Conservation (phyloP, 2,329 filamentous ascomycete genomes). For the Myriosclerotinia duriaeana region DNA sequence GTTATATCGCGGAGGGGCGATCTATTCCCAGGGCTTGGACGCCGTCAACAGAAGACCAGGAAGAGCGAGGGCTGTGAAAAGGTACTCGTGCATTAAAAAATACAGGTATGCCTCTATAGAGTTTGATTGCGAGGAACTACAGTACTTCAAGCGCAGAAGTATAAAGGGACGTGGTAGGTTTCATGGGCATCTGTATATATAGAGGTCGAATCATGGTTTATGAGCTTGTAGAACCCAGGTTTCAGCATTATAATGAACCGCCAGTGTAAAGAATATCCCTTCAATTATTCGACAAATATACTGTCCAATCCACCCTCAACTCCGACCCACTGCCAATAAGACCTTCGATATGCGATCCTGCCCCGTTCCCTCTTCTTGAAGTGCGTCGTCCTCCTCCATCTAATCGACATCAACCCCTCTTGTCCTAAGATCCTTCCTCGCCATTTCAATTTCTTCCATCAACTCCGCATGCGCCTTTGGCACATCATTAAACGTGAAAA, state of each 20-base stretch:
- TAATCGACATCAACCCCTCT: conserved; percentile 64
- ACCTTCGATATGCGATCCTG: background rate
- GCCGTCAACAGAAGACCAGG: conserved; percentile 1
- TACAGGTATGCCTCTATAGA: background rate
- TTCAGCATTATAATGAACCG: background rate
- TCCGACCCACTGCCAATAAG: background rate
- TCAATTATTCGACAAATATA: conserved; percentile 19
- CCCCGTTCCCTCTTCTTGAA: background rate
- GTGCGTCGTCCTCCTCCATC: background rate
- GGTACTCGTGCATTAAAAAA: background rate
- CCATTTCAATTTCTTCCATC: conserved; percentile 77
- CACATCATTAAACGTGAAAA: conserved; percentile 95
- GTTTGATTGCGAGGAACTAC: background rate
- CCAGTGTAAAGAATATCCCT: conserved; percentile 7
- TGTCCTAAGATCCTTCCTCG: conserved; percentile 69
- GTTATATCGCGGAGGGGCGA: background rate
- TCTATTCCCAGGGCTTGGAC: background rate
- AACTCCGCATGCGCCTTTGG: conserved; percentile 87
- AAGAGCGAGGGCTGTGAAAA: background rate
- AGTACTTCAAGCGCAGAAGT: background rate
- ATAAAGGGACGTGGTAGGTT: background rate
- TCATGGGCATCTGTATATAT: conserved; percentile 1
- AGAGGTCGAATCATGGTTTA: background rate
- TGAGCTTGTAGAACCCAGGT: background rate
- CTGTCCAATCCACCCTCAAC: conserved; percentile 6